Conservation (phyloP, 176 grass and related monocot species). For the Luzula sylvatica region DNA sequence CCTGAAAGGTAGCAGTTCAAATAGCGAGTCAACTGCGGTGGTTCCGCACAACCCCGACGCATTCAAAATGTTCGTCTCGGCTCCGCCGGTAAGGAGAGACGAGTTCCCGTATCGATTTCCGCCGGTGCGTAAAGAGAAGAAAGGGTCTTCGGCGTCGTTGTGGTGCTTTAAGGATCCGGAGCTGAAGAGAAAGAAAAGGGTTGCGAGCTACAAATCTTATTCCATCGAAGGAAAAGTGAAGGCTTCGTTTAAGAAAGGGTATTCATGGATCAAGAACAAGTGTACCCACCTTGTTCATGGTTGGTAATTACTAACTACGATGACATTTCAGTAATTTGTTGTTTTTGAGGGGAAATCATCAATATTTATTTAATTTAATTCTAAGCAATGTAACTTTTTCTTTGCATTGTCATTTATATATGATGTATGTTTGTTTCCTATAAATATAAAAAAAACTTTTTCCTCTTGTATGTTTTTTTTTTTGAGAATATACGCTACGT, state of each 20-base stretch:
- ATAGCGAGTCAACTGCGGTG: conserved; percentile 27
- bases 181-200: conserved; percentile 57
- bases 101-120: conserved; percentile 8
- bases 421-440: no score
- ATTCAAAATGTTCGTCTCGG: conserved; percentile 26
- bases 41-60: conserved; percentile 13
- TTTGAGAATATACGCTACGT: no score
- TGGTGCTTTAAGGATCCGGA: conserved; percentile 88
- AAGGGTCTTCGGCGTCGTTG: conserved; percentile 10
- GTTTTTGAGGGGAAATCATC: background rate
- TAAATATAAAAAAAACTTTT: no score
- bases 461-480: no score
- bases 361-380: no score
- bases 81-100: conserved; percentile 32
- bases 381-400: no score
- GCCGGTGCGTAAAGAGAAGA: conserved; percentile 1
- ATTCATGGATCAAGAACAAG: conserved; percentile 73
- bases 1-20: background rate
- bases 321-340: background rate
- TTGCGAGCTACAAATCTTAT: conserved; percentile 83
- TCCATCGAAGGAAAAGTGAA: conserved; percentile 78
- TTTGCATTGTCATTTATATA: no score
- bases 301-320: conserved; percentile 22
- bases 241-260: conserved; percentile 47
- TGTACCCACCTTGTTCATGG: conserved; percentile 71